Evolutionary conservation across 805 yeast species (phyloP), one percentile per base, ranked within the genome.

Genomic region (Zygoascus ofunaensis): DNA sequence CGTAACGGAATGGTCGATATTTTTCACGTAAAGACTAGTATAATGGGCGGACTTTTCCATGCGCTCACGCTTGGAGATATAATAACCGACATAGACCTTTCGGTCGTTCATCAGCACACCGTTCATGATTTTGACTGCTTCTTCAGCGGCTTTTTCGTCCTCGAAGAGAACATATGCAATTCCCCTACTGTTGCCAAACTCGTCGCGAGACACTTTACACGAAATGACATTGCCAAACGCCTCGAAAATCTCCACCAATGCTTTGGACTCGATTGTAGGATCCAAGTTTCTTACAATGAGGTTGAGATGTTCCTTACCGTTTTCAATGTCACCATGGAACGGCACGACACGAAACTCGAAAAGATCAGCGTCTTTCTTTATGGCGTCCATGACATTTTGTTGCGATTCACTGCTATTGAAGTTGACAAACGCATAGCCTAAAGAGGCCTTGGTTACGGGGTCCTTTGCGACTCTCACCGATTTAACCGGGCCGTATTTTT

Each of bases 361-460:
- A 12, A 12, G 7, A 12, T 26, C 30, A 26, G 30, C 7, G 30
- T 26, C 30, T 26, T 26, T 26, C 12, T 26, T 26, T 8, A 26
- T 26, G 7, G 7, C 10, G 30, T 26, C 30, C 30, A 26, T 26
- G 12, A 26, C 30, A 8, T 26, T 26, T 12, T 8, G 12, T 26
- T 26, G 30, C 30, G 30, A 26, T 7, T 26, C 30, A 7, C 12
- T 26, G 76, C 69, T 77, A 81, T 76, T 41, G 42, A 72, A 86
- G 77, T 85, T 87, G 57, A 87, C 94, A 69, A 86, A 87, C 59
- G 92, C 95, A 66, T 86, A 85, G 65, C 95, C 94, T 60, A 87
- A 73, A 43, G 95, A 85, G 59, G 80, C 81, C 74, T 83, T 83
- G 65, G 94, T 76, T 55, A 84, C 76, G 51, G 92, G 85, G 64